Base-by-base conservation (phyloP, 768 basidiomycete species). In the Kwoniella pini region DNA sequence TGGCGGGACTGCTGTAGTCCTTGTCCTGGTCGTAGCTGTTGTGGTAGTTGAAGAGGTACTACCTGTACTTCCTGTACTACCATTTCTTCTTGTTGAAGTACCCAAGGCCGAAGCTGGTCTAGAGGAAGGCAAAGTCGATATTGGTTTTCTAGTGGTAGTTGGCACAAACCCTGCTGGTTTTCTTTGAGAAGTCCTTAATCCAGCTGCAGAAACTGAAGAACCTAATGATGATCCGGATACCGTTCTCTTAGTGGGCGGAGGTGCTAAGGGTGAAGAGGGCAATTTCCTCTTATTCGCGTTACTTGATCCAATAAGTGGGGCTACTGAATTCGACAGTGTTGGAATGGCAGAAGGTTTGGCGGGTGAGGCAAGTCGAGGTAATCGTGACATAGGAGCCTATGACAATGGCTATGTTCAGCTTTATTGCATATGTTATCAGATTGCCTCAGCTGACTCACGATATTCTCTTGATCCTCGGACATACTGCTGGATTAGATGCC, bases 291-390 rank as follows among this genome's bases (percentile, higher is more conserved):
- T 75, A 55, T 64, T 63, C 19, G 48, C 60, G 40, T 64, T 60
- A 50, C 30, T 45, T 2, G 57, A 53, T 19, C 61, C 39, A 12
- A 62, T 4, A 17, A 67, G 57, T 15, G 63, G 65, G 21, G 27
- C 61, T 7, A 42, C 13, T 13, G 43, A 15, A 22, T n/a, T 26
- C 40, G 69, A 62, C 5, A 67, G 39, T 19, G 69, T 57, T 21
- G 71, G 71, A 3, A 67, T 72, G 17, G 70, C 39, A 27, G 63
- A 61, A 50, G 63, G 63, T 46, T 58, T 62, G 11, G 61, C 36
- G 19, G 72, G 72, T 27, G 72, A 74, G 21, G 63, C 62, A 10
- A 67, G 62, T 24, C 71, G 62, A 10, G 73, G 73, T 26, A 75
- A 44, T 12, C 73, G 58, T 11, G 73, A 72, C 6, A 54, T 40